Evolutionary conservation across 108 stramenopile genomes (phyloP), one percentile per base, ranked within the genome.

Genomic region (Skeletonema tropicum): DNA sequence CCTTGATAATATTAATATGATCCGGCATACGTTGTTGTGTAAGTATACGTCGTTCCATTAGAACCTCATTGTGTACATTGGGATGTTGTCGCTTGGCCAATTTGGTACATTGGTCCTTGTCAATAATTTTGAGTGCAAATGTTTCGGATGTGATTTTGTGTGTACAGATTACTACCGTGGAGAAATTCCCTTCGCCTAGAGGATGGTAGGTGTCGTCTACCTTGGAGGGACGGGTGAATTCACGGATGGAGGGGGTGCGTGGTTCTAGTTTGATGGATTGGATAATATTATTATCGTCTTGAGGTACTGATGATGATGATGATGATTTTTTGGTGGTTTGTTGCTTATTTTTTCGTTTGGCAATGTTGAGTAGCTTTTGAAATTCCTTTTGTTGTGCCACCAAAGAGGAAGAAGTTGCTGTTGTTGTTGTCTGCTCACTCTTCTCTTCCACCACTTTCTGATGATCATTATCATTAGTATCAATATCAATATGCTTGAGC

Each of bases 61-160:
- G 55, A 48, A 99, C 95, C 76, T 99, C 99, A 75, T 99, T 99
- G 83, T 90, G 86, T 3, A 98, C 89, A 55, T 90, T 90, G 63
- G 98, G 97, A 76, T 99, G 99, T 65, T 98, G 92, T 41, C 93
- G 71, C 58, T 87, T 84, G 66, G 80, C 93, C 66, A 98, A 83
- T 10, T 94, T 87, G 39, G 92, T 86, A 8, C 92, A 96, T 45
- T 92, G 75, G 48, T 94, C 92, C 84, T 98, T 98, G 61, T 97
- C 95, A 42, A 99, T 89, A 41, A 92, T 87, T 83, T 99, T 99
- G 42, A 99, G 82, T 0, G 99, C 99, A 73, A 98, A 99, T 11
- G n/a, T 64, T 86, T 97, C 92, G 9, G 83, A 67, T 0, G 97
- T 97, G 10, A 66, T 61, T 70, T 90, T 92, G 80, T 97, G 97